Evolutionary conservation across 1,139 yeast species (phyloP), one percentile per base, ranked within the genome.

Genomic region (Blastobotrys arbuscula): DNA sequence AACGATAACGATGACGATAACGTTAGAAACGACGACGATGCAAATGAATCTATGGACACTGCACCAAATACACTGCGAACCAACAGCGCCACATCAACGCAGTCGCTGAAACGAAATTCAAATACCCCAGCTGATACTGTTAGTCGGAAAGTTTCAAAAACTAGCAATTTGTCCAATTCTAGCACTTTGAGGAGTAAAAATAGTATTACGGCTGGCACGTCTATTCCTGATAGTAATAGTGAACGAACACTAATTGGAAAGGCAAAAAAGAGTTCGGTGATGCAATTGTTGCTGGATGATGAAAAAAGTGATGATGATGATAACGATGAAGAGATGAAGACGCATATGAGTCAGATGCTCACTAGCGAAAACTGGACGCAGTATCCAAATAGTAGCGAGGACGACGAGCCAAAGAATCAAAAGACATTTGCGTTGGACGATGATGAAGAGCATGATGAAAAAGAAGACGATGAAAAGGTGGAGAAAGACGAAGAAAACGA

Each of bases 281-380:
- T 36, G 39, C 26, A 36, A n/a, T 15, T 40, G 6, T 34, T 40
- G 21, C 35, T 40, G 21, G 43, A 28, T 13, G 33, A 19, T 16
- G 49, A 40, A 10, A 34, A 39, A n/a, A 38, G 19, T 21, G 47
- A 44, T 4, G 39, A 44, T 3, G 38, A 40, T 21, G 31, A 36
- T n/a, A n/a, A n/a, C n/a, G 42, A 48, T 20, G 41, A 40, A n/a
- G 43, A 30, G 13, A 1, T 21, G 15, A 34, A 28, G 34, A 34
- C 24, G 26, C 46, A 44, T 26, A 37, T 49, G 21, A 31, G 47
- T 30, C 48, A 41, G 16, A 42, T 45, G 24, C 41, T 19, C 37
- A 21, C 31, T 9, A 43, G 45, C 23, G 47, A 51, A 34, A 51
- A 39, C 26, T 49, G 50, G 47, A 45, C 47, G 18, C 35, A 41